Percentiles rank a stretch among this genome's conserved stretches.
Conservation (phyloP, 768 basidiomycete genomes). For the Phaeolepiota aurea region DNA sequence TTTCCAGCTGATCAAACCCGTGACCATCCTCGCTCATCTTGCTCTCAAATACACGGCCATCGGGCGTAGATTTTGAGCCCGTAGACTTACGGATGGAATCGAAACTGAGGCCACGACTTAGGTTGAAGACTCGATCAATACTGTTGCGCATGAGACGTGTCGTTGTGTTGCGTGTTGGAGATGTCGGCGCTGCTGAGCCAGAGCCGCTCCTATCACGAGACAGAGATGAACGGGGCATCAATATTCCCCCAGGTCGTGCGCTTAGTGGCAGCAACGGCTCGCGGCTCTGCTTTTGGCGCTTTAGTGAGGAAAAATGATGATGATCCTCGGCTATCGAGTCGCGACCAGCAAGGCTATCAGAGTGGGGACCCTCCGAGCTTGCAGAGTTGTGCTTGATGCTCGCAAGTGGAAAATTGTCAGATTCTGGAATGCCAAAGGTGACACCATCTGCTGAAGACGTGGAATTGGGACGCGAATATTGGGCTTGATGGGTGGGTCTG, state of each 20-base stretch:
- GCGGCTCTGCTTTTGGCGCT: slow-evolving; percentile 53
- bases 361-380: slow-evolving; percentile 31
- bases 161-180: slow-evolving; percentile 13
- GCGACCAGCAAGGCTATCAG: slow-evolving; percentile 13
- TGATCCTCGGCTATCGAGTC: slow-evolving; percentile 12
- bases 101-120: slow-evolving; percentile 41
- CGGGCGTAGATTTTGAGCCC: slow-evolving; percentile 10
- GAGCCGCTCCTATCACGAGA: slow-evolving; percentile 14
- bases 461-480: slow-evolving; percentile 26
- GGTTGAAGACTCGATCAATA: slow-evolving; percentile 51
- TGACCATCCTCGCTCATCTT: slow-evolving; percentile 27
- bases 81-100: slow-evolving; percentile 35
- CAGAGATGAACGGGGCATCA: slow-evolving; percentile 18
- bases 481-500: slow-evolving; percentile 40
- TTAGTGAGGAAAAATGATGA: slow-evolving; percentile 23
- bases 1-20: slow-evolving; percentile 6
- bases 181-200: slow-evolving; percentile 12
- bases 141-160: slow-evolving; percentile 44
- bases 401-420: slow-evolving; percentile 26
- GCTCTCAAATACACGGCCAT: slow-evolving; percentile 19
- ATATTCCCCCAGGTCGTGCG: slow-evolving; percentile 15
- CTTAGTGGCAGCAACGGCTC: slow-evolving; percentile 64
- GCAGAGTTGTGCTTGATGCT: slow-evolving; percentile 27
- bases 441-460: slow-evolving; percentile 11
- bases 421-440: slow-evolving; percentile 4